Base-by-base conservation (phyloP, 805 yeast species). In the Lipomyces japonicus region DNA sequence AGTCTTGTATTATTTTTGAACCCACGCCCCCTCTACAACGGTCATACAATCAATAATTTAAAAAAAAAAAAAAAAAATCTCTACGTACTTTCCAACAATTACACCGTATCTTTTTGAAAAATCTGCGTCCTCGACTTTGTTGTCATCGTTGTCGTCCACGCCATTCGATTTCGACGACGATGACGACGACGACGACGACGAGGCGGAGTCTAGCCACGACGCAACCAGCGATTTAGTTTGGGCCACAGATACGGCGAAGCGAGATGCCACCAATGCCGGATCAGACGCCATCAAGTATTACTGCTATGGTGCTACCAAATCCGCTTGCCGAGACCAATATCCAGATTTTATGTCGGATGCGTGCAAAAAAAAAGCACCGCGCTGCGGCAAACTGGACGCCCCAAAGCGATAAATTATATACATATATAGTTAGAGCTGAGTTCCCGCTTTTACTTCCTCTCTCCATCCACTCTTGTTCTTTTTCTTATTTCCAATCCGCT, bases 211-310 rank as follows among this genome's bases (percentile, higher is more conserved):
- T 42, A 62, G 48, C 66, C 66, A 63, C 23, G 65, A 60, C 10
- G 55, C 45, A 9, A 63, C 58, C 10, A 63, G 53, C 12, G 43
- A 39, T 14, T 44, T 32, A 3, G 66, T 50, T 31, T 56, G 55
- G 26, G 51, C 53, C 6, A 63, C 51, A 4, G 66, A 63, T 24
- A 63, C 63, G 9, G 65, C 61, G 37, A 58, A 63, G 45, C 59
- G 59, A 4, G 64, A 61, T 12, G 61, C 46, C 32, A 62, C 48
- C 36, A 53, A 19, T 12, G 56, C 44, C 22, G 53, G 26, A 23
- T 49, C 53, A 18, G 45, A 42, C 14, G 45, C 45, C 45, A 42
- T 42, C 23, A 32, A n/a, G 31, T 26, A 24, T 21, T 22, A 38
- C 34, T 12, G 21, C 26, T n/a, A n/a, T n/a, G n/a, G n/a, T n/a